Base-by-base conservation (phyloP, 2,329 filamentous ascomycete genomes). In the Metarhizium robertsii region DNA sequence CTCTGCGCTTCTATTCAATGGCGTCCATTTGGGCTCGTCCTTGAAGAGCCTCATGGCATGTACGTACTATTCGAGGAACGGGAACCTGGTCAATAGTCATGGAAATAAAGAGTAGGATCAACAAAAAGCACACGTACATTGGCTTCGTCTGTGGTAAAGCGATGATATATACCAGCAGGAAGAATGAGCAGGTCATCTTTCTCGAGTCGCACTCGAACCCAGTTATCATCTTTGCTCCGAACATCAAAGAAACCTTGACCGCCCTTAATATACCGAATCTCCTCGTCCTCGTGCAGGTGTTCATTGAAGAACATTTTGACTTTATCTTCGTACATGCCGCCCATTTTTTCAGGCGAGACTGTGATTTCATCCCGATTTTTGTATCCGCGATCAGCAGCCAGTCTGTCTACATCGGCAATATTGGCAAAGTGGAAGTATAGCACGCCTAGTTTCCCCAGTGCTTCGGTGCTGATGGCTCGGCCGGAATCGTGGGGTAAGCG, bases 21-120 rank as follows among this genome's bases (percentile, higher is more conserved):
- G 88, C 40, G 91, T 97, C 94, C 94, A 99, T 74, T 97, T 96
- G 38, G 94, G 94, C 73, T 97, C 92, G 61, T 97, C 94, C 75
- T 97, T 92, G 81, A 97, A 99, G 53, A 99, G 78, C 56, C 94
- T 83, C 90, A 97, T 92, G 14, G 94, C 94, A 68, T 95, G 89
- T 62, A 96, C 90, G 67, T 92, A 96, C 92, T 96, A 62, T 50
- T 53, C 30, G 36, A 49, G 50, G 18, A 18, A 55, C 52, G 25
- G 25, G 25, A 25, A 25, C 54, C 51, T n/a, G 18, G 36, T 42
- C 29, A 32, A 49, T 36, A 29, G 20, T 7, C 18, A 16, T 29
- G 25, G 25, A n/a, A 29, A 10, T 10, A 40, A n/a, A n/a, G n/a
- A 43, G 40, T 6, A 6, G 16, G 6, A 43, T 8, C 8, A 16